These are phyloP conservation scores for Candida lessepsii DNA, from an alignment of 805 yeast species.

Conservation along the genomic window DNA sequence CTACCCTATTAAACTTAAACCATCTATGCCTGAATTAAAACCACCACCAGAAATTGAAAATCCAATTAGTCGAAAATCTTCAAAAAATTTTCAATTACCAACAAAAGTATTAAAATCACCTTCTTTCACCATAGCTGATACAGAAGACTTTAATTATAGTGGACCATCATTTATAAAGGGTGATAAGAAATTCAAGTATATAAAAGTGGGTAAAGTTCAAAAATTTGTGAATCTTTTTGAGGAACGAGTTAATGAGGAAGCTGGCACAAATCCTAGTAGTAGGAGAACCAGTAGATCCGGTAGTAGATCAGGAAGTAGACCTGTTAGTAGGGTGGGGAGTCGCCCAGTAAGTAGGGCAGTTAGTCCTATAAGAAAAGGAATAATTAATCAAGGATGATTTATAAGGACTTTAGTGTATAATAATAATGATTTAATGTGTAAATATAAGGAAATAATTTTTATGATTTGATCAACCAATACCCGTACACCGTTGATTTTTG, in stretches of 20 bases:
- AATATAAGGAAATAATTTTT: no score
- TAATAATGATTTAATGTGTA: no score
- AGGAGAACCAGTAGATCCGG: no score
- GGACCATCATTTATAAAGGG: constrained; percentile 39
- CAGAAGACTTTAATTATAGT: constrained; percentile 14
- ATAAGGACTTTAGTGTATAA: no score
- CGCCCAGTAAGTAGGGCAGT: constrained; percentile 7
- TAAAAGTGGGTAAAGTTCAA: constrained; percentile 47
- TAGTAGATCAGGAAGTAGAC: constrained; percentile 10
- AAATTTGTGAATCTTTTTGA: constrained; percentile 44
- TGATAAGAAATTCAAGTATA: constrained; percentile 43
- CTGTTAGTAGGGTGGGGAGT: constrained; percentile 9
- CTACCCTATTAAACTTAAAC: constrained; percentile 10
- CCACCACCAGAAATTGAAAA: constrained; percentile 9
- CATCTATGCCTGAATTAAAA: constrained; percentile 11
- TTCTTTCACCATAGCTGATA: constrained; percentile 13
- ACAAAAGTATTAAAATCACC: constrained; percentile 11
- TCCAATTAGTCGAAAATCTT: constrained; percentile 8
- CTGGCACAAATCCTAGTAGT: not conserved
- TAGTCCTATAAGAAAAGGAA: constrained; percentile 7
- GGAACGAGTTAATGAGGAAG: constrained; percentile 25
- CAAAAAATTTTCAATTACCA: constrained; percentile 9
- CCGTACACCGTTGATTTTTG: no score
- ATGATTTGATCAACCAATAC: no score
- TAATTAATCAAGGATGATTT: no score